These are phyloP conservation scores for Neurospora tetraspora DNA, from an alignment of 495 filamentous ascomycete genomes.

Conservation along the genomic window DNA sequence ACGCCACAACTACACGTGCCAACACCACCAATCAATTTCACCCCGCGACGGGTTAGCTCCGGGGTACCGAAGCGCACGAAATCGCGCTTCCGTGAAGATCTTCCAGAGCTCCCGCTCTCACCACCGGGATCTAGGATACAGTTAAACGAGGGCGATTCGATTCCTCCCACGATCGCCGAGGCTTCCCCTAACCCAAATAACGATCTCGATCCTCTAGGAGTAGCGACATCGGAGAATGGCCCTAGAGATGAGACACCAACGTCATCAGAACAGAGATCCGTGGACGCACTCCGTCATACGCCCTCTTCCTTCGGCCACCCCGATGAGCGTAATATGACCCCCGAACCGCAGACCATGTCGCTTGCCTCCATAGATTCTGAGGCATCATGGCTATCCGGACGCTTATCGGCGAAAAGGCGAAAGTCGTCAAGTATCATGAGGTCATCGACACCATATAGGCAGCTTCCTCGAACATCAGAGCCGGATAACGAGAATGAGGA, in stretches of 20 bases:
- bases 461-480: constrained; percentile 31
- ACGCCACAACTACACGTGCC: constrained; percentile 17
- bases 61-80: constrained; percentile 59
- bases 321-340: constrained; percentile 32
- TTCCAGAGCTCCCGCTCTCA: constrained; percentile 74
- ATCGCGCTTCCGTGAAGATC: constrained; percentile 88
- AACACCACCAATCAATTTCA: constrained; percentile 18
- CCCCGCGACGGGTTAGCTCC: constrained; percentile 29
- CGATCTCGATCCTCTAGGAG: constrained; percentile 11
- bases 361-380: constrained; percentile 84
- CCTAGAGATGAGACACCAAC: constrained; percentile 37
- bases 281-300: constrained; percentile 32
- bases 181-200: constrained; percentile 9
- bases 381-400: constrained; percentile 82
- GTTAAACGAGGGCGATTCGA: constrained; percentile 50
- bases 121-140: constrained; percentile 73
- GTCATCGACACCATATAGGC: constrained; percentile 21
- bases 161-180: constrained; percentile 16
- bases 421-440: constrained; percentile 28
- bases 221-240: constrained; percentile 7
- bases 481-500: constrained; percentile 13
- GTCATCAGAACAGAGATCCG: constrained; percentile 33
- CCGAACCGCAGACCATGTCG: constrained; percentile 46
- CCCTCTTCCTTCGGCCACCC: constrained; percentile 32
- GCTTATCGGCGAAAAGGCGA: constrained; percentile 27